These are phyloP conservation scores for Austroboletus niveus DNA, from an alignment of 1,284 basidiomycete genomes.

Conservation along the genomic window DNA sequence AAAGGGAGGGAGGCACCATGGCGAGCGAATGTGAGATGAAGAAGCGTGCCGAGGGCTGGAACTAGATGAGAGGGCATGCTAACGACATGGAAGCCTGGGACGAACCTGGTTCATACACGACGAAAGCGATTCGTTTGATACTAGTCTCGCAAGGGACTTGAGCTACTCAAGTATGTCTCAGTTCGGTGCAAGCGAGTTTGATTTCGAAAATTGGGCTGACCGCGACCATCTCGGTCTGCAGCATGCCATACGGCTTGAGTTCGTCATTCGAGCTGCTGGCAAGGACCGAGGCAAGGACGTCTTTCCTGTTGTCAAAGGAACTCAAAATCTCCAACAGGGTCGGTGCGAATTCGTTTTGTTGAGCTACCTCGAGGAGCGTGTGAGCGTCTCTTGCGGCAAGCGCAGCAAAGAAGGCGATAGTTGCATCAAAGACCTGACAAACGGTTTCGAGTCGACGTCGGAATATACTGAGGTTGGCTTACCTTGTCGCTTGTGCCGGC, in stretches of 20 bases:
- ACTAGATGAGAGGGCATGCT: constrained; percentile 8
- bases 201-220: constrained; percentile 15
- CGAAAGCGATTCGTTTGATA: constrained; percentile 46
- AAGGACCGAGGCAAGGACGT: constrained; percentile 40
- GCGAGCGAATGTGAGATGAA: constrained; percentile 48
- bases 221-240: constrained; percentile 24
- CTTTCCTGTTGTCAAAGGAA: constrained; percentile 35
- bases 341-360: constrained; percentile 38
- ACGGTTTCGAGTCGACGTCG: background rate
- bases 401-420: constrained; percentile 55
- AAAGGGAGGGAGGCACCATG: constrained; percentile 37
- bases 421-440: constrained; percentile 39
- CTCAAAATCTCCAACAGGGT: constrained; percentile 47
- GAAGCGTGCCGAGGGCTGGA: constrained; percentile 54
- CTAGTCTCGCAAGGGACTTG: constrained; percentile 43
- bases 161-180: constrained; percentile 36
- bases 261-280: constrained; percentile 35
- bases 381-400: constrained; percentile 56
- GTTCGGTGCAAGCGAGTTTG: background rate
- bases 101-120: constrained; percentile 40
- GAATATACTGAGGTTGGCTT: background rate
- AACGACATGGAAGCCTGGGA: constrained; percentile 9
- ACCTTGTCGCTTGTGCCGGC: constrained; percentile 62
- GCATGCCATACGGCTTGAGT: constrained; percentile 47
- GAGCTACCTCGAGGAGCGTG: constrained; percentile 52